A percentile compares a stretch with the other conserved stretches of the same genome.
Evolutionary conservation across 2,329 filamentous ascomycete species (phyloP).

Genomic region (Cadophora sp.): DNA sequence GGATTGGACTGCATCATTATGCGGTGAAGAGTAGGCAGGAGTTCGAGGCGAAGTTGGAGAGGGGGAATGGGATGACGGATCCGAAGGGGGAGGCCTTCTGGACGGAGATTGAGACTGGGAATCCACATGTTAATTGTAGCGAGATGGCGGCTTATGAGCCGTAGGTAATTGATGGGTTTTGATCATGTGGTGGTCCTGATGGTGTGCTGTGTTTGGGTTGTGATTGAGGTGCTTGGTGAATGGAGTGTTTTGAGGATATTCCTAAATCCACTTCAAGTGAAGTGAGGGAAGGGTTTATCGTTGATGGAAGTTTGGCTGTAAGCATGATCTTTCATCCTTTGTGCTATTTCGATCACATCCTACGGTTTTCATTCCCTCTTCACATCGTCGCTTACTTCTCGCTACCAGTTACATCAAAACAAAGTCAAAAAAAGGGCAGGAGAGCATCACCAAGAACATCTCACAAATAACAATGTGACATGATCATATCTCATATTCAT

Average conservation of each 20-base stretch:
- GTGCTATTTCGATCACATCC: too few relatives aligned
- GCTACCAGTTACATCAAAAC: too few relatives aligned
- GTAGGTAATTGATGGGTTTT: slow-evolving; percentile 17
- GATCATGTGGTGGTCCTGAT: neutral
- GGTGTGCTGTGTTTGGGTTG: neutral
- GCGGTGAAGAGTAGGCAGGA: slow-evolving; percentile 46
- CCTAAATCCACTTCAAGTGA: too few relatives aligned
- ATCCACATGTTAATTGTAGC: slow-evolving; percentile 35
- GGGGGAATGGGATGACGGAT: slow-evolving; percentile 41
- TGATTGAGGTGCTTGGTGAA: neutral
- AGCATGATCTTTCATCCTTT: too few relatives aligned
- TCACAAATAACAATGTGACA: too few relatives aligned
- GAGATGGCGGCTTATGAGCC: slow-evolving; percentile 41
- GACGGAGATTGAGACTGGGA: slow-evolving; percentile 37
- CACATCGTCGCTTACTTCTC: too few relatives aligned
- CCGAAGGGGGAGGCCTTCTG: slow-evolving; percentile 39
- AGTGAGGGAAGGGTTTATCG: too few relatives aligned
- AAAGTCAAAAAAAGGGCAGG: too few relatives aligned
- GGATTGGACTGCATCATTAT: slow-evolving; percentile 46
- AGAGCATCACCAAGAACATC: too few relatives aligned
- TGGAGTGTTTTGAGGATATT: neutral
- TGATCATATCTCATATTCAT: neutral
- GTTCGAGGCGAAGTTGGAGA: slow-evolving; percentile 40
- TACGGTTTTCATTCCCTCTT: too few relatives aligned
- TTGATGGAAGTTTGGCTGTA: too few relatives aligned